Conservation (phyloP, 441 rosid species). For the Erysimum cheiri region DNA sequence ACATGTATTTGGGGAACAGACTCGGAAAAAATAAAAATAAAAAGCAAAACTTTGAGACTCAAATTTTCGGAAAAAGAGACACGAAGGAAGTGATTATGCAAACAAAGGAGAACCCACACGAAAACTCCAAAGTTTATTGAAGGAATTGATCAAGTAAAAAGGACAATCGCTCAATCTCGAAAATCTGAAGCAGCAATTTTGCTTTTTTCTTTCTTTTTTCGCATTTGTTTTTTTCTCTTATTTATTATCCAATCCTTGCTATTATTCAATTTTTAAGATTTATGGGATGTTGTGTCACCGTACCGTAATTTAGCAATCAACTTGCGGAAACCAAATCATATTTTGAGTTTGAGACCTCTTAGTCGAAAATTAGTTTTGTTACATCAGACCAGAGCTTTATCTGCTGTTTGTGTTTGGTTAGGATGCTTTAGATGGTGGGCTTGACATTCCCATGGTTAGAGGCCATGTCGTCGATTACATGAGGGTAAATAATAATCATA, state of each 20-base stretch:
- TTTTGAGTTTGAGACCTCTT: no score
- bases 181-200: not conserved
- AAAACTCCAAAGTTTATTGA: not conserved
- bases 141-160: constrained; percentile 3
- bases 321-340: not conserved
- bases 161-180: not conserved
- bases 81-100: not conserved
- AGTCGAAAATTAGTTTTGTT: no score
- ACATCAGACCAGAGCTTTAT: no score
- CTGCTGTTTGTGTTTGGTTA: no score
- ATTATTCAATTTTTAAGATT: not conserved
- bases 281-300: not conserved
- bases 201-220: not conserved
- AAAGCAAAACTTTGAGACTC: constrained; percentile 15
- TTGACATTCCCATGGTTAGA: no score
- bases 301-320: not conserved
- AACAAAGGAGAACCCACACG: constrained; percentile 1
- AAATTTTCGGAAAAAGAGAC: not conserved
- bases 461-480: no score
- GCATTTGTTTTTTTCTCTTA: no score
- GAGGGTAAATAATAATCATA: no score
- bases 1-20: not conserved
- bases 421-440: no score
- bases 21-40: no score
- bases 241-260: no score